phyloP scores from a whole-genome alignment of 306 rosid species.

The Hippophae tibetana region DNA sequence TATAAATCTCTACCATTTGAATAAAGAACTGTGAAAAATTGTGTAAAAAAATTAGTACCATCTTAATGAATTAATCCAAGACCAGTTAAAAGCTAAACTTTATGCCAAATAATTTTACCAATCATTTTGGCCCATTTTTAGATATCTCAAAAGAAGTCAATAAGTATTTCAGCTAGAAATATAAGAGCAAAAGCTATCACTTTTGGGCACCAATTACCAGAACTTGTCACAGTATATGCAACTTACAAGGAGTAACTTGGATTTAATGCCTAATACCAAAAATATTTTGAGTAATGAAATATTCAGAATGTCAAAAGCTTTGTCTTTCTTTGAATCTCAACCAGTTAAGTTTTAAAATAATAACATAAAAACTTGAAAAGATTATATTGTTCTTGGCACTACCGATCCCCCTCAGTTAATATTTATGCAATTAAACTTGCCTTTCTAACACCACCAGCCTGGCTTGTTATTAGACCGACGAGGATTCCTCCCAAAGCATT shows the following conservation, averaged over 20 bases:
- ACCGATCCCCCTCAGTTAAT: conserved; percentile 4
- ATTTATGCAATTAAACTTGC: conserved; percentile 33
- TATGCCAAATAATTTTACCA: conserved; percentile 1
- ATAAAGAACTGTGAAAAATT: too few relatives aligned
- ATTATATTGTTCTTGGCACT: conserved; percentile 4
- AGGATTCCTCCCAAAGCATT: conserved; percentile 97
- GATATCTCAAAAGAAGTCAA: neutral
- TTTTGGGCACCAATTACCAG: too few relatives aligned
- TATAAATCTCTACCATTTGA: too few relatives aligned
- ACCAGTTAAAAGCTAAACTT: conserved; percentile 5
- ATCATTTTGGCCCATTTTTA: neutral
- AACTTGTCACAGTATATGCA: too few relatives aligned
- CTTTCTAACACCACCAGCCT: conserved; percentile 97
- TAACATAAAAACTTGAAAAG: neutral
- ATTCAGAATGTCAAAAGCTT: conserved; percentile 1
- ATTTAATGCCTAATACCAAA: neutral
- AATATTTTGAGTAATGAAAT: neutral
- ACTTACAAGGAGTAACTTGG: too few relatives aligned
- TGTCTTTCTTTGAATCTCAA: conserved; percentile 6
- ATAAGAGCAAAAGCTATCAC: neutral
- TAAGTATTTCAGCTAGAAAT: neutral
- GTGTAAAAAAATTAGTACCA: too few relatives aligned
- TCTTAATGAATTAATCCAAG: neutral
- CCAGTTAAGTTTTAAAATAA: neutral
- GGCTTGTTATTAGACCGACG: conserved; percentile 79